Evolutionary conservation across 768 basidiomycete genomes (phyloP).

Genomic region (Tulasnella sp.): DNA sequence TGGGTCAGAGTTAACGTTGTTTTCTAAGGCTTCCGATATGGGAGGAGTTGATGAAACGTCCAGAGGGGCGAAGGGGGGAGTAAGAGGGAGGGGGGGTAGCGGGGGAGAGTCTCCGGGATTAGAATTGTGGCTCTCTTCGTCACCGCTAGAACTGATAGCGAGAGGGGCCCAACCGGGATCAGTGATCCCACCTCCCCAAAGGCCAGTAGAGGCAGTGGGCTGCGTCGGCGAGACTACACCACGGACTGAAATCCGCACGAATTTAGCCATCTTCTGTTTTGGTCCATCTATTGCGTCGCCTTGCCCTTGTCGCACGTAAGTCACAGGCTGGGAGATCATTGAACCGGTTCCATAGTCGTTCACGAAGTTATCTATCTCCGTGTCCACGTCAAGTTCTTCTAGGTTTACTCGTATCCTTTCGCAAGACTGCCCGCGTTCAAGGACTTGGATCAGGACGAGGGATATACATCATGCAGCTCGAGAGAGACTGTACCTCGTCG

Average conservation of each 20-base stretch:
- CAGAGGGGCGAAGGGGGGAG: background rate
- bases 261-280: slow-evolving; percentile 57
- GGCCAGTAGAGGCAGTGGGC: slow-evolving; percentile 44
- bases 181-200: slow-evolving; percentile 42
- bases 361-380: too few species aligned
- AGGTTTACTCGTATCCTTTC: slow-evolving; percentile 84
- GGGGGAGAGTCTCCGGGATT: background rate
- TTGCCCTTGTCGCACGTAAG: slow-evolving; percentile 70
- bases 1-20: slow-evolving; percentile 7
- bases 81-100: background rate
- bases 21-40: background rate
- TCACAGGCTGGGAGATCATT: too few species aligned
- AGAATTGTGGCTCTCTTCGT: too few species aligned
- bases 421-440: slow-evolving; percentile 65
- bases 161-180: slow-evolving; percentile 41
- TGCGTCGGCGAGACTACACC: slow-evolving; percentile 35
- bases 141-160: too few species aligned
- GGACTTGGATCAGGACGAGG: too few species aligned
- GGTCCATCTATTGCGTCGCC: slow-evolving; percentile 67
- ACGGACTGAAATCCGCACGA: slow-evolving; percentile 51
- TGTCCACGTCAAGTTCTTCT: slow-evolving; percentile 54
- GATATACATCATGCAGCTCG: background rate
- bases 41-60: background rate
- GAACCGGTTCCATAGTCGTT: too few species aligned
- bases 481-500: slow-evolving; percentile 71